Evolutionary conservation across 2,329 filamentous ascomycete genomes (phyloP).

Genomic region (Fusarium luffae): DNA sequence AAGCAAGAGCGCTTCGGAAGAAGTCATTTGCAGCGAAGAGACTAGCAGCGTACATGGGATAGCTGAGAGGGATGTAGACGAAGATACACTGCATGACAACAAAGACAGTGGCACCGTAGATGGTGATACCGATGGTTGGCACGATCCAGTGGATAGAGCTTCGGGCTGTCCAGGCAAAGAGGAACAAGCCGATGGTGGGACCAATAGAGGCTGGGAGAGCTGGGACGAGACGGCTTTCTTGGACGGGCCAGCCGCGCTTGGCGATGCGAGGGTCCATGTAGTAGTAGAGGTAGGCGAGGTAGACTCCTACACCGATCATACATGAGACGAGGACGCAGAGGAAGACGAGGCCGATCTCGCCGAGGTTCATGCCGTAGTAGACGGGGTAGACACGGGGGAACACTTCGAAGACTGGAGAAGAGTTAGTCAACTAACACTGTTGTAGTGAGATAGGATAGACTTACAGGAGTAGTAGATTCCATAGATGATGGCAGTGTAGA

Average conservation of each 20-base stretch:
- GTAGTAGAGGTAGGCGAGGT: conserved; percentile 63
- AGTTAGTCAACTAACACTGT: conserved; percentile 14
- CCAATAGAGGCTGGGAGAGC: conserved; percentile 64
- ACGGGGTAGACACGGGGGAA: conserved; percentile 72
- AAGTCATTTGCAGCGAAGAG: conserved; percentile 72
- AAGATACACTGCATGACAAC: conserved; percentile 70
- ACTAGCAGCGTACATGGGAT: conserved; percentile 67
- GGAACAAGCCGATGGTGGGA: conserved; percentile 68
- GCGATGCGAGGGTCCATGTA: conserved; percentile 63
- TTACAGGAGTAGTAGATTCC: conserved; percentile 68
- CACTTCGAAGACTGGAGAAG: conserved; percentile 65
- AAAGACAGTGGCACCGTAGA: conserved; percentile 64
- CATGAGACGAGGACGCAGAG: conserved; percentile 69
- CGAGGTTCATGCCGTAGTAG: conserved; percentile 69
- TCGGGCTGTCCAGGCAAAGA: conserved; percentile 69
- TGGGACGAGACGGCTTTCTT: conserved; percentile 66
- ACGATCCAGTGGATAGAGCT: conserved; percentile 64
- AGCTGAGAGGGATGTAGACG: conserved; percentile 67
- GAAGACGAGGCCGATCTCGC: conserved; percentile 69
- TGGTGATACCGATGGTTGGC: conserved; percentile 66
- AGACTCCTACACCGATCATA: conserved; percentile 61
- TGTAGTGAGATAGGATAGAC: not conserved
- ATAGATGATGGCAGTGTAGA: conserved; percentile 72
- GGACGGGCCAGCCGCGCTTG: conserved; percentile 60
- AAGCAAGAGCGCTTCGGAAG: conserved; percentile 67